Conservation (phyloP, 2,329 filamentous ascomycete genomes). For the Aspergillus piperis region DNA sequence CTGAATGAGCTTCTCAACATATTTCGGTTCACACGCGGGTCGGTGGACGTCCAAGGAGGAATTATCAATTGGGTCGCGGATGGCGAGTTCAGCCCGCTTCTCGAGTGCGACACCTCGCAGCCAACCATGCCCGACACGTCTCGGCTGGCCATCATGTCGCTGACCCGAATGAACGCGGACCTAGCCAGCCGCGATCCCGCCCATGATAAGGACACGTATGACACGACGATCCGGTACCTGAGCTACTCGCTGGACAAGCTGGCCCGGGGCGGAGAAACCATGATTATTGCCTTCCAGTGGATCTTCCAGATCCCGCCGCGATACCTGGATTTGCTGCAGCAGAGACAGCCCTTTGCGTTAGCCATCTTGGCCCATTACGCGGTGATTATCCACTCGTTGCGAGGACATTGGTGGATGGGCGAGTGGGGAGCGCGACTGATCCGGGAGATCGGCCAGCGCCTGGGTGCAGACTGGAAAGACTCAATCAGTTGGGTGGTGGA, state of each 20-base stretch:
- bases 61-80: conserved; percentile 26
- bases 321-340: conserved; percentile 52
- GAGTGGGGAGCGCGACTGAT: conserved; percentile 68
- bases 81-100: conserved; percentile 31
- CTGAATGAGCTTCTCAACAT: conserved; percentile 37
- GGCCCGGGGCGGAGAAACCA: conserved; percentile 32
- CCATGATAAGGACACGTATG: conserved; percentile 32
- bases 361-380: conserved; percentile 48
- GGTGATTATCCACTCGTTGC: conserved; percentile 58
- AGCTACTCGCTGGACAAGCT: conserved; percentile 30
- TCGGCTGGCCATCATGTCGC: conserved; percentile 29
- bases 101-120: conserved; percentile 22
- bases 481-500: conserved; percentile 38
- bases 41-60: conserved; percentile 29
- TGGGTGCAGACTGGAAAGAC: conserved; percentile 31
- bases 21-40: conserved; percentile 32
- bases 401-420: conserved; percentile 69
- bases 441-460: conserved; percentile 53
- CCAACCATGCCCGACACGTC: conserved; percentile 41
- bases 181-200: conserved; percentile 22
- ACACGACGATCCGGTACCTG: conserved; percentile 30
- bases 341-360: conserved; percentile 44
- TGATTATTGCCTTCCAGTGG: conserved; percentile 52
- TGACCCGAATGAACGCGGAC: conserved; percentile 28
- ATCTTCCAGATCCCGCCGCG: conserved; percentile 64